Evolutionary conservation across 805 yeast genomes (phyloP).

Genomic region (Candida silvicultrix): DNA sequence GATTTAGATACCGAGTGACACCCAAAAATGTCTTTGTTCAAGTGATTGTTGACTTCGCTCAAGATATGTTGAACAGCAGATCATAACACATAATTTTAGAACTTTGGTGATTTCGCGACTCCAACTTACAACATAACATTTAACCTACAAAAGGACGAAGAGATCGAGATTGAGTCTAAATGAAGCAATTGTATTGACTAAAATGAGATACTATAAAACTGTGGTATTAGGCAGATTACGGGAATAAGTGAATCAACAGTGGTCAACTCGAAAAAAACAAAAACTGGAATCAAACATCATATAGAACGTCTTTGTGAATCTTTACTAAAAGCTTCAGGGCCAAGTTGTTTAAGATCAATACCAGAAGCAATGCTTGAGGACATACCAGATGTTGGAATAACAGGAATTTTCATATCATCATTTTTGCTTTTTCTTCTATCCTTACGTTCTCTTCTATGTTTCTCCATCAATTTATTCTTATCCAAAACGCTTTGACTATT

Average conservation of each 20-base stretch:
- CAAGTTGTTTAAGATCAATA: not conserved
- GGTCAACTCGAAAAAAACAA: not conserved
- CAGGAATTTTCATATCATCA: not conserved
- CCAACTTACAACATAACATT: not conserved
- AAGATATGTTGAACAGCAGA: not conserved
- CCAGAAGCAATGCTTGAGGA: not conserved
- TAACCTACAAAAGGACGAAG: not conserved
- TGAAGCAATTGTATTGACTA: not conserved
- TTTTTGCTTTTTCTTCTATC: constrained; percentile 29
- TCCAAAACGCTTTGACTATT: constrained; percentile 13
- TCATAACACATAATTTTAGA: not conserved
- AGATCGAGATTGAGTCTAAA: too few relatives aligned
- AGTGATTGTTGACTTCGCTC: not conserved
- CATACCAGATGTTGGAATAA: not conserved
- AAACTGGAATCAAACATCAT: too few relatives aligned
- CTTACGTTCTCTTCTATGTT: constrained; percentile 33
- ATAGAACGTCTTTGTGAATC: not conserved
- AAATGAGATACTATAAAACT: too few relatives aligned
- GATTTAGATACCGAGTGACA: not conserved
- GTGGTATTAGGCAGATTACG: too few relatives aligned
- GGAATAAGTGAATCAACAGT: too few relatives aligned
- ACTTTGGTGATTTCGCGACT: not conserved
- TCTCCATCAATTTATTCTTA: constrained; percentile 26
- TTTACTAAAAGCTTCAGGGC: not conserved
- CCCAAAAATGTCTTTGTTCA: not conserved